Evolutionary conservation across 1,139 yeast genomes (phyloP), one percentile per base, ranked within the genome.

Genomic region (Hemisphaericaspora lyxosophila): DNA sequence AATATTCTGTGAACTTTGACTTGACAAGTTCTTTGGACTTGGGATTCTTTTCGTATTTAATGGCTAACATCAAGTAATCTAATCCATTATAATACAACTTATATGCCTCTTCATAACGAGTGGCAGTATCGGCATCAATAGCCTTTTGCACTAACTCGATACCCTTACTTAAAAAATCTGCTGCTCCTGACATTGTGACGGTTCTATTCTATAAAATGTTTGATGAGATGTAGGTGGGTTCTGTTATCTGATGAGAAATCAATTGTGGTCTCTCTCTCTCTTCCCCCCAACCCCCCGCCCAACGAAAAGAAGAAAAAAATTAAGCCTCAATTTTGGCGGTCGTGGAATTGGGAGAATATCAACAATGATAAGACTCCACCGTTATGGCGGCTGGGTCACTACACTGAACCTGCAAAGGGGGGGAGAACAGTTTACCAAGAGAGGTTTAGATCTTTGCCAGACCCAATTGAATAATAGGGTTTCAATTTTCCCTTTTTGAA

Each of bases 81-180:
- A 94, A 72, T 3, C 97, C 97, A 53, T 86, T 87, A 68, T 86
- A 89, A 64, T 94, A 94, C 34, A 88, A 76, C 44, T 88, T 86
- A 61, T 92, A 92, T 0, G 98, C 98, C 49, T 92, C 97, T 43
- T 88, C 96, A 53, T 90, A 92, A 48, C 85, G 75, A 34, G 94
- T 85, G 22, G 90, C 92, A 17, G 88, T 82, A 59, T 94, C 99
- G 6, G 95, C 90, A 57, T 90, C 96, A 41, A 94, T 89, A 18
- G 98, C 98, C 62, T 85, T 85, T 56, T 89, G 95, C 12, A 92
- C 95, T 35, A 90, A 74, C 48, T 89, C 97, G 24, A 92, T 89
- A 15, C 97, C 99, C 61, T 92, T 94, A 46, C 85, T 81, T 34
- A 92, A 73, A 59, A 92, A 90, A 59, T 92, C 97, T 11, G 85